Evolutionary conservation across 345 rosid species (phyloP).

Genomic region (Syzygium oleosum): DNA sequence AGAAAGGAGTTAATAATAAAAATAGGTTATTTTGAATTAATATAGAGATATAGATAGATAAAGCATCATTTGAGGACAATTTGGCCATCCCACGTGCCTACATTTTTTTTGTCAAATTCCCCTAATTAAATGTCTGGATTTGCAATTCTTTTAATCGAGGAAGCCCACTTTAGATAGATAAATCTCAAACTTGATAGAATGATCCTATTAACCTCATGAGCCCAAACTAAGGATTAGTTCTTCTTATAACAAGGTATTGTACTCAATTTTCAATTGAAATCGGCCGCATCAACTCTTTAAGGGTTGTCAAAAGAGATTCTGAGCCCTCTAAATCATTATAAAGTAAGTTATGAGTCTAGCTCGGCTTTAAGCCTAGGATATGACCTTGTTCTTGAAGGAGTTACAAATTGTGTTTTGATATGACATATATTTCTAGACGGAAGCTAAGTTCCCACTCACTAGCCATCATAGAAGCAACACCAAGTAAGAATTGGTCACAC

Average conservation of each 20-base stretch:
- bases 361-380: not conserved
- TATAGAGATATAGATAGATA: not conserved
- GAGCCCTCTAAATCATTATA: not conserved
- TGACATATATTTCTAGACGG: not conserved
- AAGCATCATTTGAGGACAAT: not conserved
- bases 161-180: not conserved
- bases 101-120: not conserved
- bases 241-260: not conserved
- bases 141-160: not conserved
- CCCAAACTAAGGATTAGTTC: not conserved
- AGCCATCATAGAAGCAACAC: not conserved
- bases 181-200: not conserved
- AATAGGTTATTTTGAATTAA: not conserved
- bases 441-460: not conserved
- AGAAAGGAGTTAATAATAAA: not conserved
- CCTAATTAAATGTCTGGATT: not conserved
- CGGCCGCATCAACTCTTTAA: not conserved
- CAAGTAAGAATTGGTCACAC: not conserved
- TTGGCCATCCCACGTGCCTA: not conserved
- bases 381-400: not conserved
- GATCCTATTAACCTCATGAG: not conserved
- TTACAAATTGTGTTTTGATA: not conserved
- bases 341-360: not conserved
- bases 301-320: not conserved
- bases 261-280: not conserved